Conservation (phyloP, 208 protist genomes). For the Acanthamoeba culbertsoni region DNA sequence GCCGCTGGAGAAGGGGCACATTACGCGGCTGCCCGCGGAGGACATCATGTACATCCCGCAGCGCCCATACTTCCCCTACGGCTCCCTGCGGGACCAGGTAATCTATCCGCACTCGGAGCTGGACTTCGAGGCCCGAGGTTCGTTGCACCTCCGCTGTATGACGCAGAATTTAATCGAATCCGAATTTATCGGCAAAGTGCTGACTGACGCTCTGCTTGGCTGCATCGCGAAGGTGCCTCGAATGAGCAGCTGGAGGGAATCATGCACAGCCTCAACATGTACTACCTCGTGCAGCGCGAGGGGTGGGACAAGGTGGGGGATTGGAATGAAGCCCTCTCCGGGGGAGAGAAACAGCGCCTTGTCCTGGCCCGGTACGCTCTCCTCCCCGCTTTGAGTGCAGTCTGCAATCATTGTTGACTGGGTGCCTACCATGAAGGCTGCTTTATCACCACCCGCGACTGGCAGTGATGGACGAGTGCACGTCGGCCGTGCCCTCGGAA, state of each 20-base stretch:
- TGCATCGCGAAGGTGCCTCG: not conserved
- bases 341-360: slow-evolving; percentile 76
- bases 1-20: slow-evolving; percentile 46
- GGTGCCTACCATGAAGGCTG: not conserved
- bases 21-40: not conserved
- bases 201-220: too few relatives aligned
- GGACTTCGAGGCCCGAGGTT: slow-evolving; percentile 18
- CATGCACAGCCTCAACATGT: not conserved
- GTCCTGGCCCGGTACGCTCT: not conserved
- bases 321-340: slow-evolving; percentile 57
- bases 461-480: slow-evolving; percentile 79
- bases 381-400: not conserved
- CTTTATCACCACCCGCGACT: slow-evolving; percentile 74
- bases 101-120: slow-evolving; percentile 64
- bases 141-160: not conserved
- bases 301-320: not conserved
- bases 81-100: slow-evolving; percentile 57
- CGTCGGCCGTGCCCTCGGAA: slow-evolving; percentile 67
- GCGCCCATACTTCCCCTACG: slow-evolving; percentile 63
- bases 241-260: not conserved
- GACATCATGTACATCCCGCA: slow-evolving; percentile 67
- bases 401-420: too few relatives aligned
- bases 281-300: not conserved
- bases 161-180: not conserved
- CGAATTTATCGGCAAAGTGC: not conserved